Evolutionary conservation across 768 basidiomycete genomes (phyloP).

Genomic region (Daedaleopsis nitida): DNA sequence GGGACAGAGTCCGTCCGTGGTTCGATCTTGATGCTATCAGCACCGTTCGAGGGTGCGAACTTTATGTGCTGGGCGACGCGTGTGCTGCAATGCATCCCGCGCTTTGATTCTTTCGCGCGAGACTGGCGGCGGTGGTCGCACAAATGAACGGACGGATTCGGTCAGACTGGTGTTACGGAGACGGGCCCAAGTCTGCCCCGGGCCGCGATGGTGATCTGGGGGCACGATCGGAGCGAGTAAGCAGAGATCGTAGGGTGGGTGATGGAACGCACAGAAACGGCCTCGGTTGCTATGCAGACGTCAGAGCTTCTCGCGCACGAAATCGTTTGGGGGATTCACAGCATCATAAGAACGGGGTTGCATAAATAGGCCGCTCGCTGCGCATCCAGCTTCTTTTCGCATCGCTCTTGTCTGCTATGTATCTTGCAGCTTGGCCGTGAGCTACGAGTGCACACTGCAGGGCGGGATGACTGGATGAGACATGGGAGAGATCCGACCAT

Average conservation of each 20-base stretch:
- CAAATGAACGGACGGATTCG: not conserved
- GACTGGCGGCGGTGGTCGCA: not conserved
- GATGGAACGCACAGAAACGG: conserved; percentile 4
- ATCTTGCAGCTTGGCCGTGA: not conserved
- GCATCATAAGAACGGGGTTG: conserved; percentile 3
- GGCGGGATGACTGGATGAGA: not conserved
- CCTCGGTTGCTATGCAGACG: conserved; percentile 20
- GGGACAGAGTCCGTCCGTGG: conserved; percentile 4
- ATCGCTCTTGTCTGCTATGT: not conserved
- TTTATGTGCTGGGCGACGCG: not conserved
- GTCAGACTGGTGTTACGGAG: too few relatives aligned
- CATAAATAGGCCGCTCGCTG: conserved; percentile 14
- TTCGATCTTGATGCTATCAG: conserved; percentile 17
- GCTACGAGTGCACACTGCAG: too few relatives aligned
- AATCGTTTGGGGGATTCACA: conserved; percentile 14
- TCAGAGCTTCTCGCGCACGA: conserved; percentile 10
- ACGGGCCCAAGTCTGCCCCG: not conserved
- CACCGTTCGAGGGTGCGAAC: conserved; percentile 18
- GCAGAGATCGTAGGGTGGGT: not conserved
- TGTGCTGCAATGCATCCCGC: not conserved
- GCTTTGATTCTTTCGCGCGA: not conserved
- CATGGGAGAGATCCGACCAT: not conserved
- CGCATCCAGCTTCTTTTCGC: conserved; percentile 1
- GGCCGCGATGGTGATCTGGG: conserved; percentile 3
- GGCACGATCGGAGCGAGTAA: not conserved